phyloP scores from a whole-genome alignment of 2,329 filamentous ascomycete species.

The Cladophialophora immunda region DNA sequence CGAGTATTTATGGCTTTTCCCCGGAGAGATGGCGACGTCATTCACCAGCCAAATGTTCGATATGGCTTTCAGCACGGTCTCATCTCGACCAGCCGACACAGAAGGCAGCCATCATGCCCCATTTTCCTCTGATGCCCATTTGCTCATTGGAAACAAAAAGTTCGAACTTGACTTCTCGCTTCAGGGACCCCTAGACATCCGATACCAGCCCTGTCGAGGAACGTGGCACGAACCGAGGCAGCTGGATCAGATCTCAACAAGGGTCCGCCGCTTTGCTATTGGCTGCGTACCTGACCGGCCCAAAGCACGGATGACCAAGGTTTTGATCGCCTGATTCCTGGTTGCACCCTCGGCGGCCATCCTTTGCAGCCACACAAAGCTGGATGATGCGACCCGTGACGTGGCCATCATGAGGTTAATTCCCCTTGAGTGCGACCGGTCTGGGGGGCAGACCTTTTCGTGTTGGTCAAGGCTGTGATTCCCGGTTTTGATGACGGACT shows the following conservation, averaged over 20 bases:
- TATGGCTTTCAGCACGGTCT: conserved; percentile 13
- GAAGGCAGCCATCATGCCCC: conserved; percentile 25
- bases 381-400: conserved; percentile 25
- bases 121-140: conserved; percentile 30
- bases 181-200: conserved; percentile 4
- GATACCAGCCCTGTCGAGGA: conserved; percentile 13
- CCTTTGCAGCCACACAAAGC: conserved; percentile 3
- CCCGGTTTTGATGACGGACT: not conserved
- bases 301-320: conserved; percentile 21
- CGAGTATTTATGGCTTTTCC: conserved; percentile 8
- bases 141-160: conserved; percentile 7
- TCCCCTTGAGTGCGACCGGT: not conserved
- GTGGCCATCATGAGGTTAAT: conserved; percentile 25
- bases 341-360: not conserved
- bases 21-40: conserved; percentile 14
- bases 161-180: conserved; percentile 11
- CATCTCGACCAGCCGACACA: conserved; percentile 1
- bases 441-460: not conserved
- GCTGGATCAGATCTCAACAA: conserved; percentile 17
- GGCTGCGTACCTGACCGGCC: conserved; percentile 28
- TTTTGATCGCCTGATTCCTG: conserved; percentile 28
- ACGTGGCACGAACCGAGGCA: conserved; percentile 32
- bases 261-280: conserved; percentile 14
- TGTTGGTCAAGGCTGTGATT: not conserved
- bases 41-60: conserved; percentile 1